These are phyloP conservation scores for Clonostachys solani DNA, from an alignment of 2,329 filamentous ascomycete species.

Conservation along the genomic window DNA sequence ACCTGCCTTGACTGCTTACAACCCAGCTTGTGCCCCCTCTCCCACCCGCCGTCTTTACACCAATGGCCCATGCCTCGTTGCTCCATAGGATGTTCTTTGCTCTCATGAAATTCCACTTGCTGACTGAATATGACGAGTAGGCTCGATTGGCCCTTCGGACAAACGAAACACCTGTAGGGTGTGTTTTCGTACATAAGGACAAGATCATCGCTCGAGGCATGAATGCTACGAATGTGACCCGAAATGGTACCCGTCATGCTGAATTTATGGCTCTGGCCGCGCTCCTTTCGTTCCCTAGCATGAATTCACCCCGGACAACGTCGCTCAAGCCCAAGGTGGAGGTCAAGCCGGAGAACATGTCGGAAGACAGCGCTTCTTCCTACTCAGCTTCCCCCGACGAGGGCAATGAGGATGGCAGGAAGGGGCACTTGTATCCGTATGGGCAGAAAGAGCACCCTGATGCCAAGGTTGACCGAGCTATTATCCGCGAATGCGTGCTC, in stretches of 20 bases:
- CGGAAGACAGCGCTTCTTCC: constrained; percentile 5
- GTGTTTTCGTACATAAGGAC: constrained; percentile 80
- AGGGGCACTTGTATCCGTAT: constrained; percentile 56
- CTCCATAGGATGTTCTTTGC: too few species aligned
- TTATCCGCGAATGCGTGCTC: constrained; percentile 69
- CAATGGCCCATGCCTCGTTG: too few species aligned
- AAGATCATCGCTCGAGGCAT: constrained; percentile 84
- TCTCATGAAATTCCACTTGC: not conserved
- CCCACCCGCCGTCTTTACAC: not conserved
- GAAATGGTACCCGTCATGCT: constrained; percentile 89
- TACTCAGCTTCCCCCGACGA: constrained; percentile 23
- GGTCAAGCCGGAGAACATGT: constrained; percentile 9
- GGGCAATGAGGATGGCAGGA: constrained; percentile 47
- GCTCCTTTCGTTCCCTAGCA: constrained; percentile 37
- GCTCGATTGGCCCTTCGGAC: constrained; percentile 78
- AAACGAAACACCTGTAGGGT: constrained; percentile 95
- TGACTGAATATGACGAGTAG: constrained; percentile 35
- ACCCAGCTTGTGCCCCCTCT: not conserved
- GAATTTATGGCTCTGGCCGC: constrained; percentile 83
- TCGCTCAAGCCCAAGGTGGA: constrained; percentile 25
- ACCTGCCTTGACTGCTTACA: not conserved
- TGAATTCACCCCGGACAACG: constrained; percentile 19
- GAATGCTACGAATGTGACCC: constrained; percentile 92
- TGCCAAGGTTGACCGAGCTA: constrained; percentile 57
- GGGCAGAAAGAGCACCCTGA: constrained; percentile 53